Base-by-base conservation (phyloP, 371 early-diverging fungal species). In the Conidiobolus incongruus region DNA sequence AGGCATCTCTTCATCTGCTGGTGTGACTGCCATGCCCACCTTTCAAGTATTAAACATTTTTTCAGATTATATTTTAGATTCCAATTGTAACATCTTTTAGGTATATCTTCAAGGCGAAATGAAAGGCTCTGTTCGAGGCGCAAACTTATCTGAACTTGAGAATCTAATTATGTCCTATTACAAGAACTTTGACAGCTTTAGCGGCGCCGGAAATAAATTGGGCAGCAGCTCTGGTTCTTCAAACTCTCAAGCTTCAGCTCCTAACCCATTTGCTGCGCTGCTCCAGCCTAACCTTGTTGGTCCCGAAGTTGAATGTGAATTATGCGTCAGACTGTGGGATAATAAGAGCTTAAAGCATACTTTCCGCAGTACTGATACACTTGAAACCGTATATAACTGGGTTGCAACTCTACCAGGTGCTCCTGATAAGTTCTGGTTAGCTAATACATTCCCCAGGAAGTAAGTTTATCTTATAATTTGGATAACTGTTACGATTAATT, bases 21-120 rank as follows among this genome's bases (percentile, higher is more conserved):
- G 46, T 12, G 46, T 46, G 5, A 20, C 39, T 5, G 38, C 46
- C 17, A 46, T 46, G 46, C 46, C 46, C 12, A 46, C 46, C 17
- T 38, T 46, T 13, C 38, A 46, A 15, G 38, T 46, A 38, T 2
- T 30, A 21, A 12, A 8, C 2, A n/a, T 10, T 12, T 37, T 4
- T 20, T n/a, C 4, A 7, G 12, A 23, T 42, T 12, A 19, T 31
- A 8, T 21, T 3, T 15, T 24, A 35, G 19, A 20, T 4, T 20
- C 16, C n/a, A 37, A 4, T 37, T n/a, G 7, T 8, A 20, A 17
- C n/a, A 5, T 1, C 17, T 35, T 4, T 21, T 44, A 44, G 44
- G 36, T 44, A n/a, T 44, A 44, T 20, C 31, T 16, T 21, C 19
- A 44, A 24, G 10, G 36, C 13, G 12, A 22, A 23, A 22, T 44